Conservation (phyloP, 1,284 basidiomycete species). For the Moesziomyces sp. region DNA sequence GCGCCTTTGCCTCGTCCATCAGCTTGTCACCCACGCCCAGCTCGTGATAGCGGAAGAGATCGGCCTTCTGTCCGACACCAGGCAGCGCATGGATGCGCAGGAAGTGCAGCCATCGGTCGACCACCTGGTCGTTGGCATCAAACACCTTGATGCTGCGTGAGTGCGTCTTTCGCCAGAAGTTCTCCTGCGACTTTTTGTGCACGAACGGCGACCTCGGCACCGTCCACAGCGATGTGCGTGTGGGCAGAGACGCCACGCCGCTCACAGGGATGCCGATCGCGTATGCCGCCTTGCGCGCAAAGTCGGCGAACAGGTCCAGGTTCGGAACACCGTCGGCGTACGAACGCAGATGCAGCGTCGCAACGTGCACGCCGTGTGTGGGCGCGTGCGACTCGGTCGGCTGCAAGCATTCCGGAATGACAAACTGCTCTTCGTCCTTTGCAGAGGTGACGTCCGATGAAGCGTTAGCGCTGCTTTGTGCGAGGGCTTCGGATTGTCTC, state of each 20-base stretch:
- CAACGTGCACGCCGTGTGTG: conserved; percentile 82
- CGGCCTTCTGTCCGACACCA: conserved; percentile 86
- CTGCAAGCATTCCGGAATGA: conserved; percentile 35
- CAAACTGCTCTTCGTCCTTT: conserved; percentile 37
- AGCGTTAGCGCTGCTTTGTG: neutral
- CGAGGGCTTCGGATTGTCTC: neutral
- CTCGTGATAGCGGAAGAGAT: conserved; percentile 73
- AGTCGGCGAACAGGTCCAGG: conserved; percentile 84
- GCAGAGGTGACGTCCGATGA: neutral
- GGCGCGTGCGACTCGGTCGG: conserved; percentile 37
- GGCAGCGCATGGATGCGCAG: conserved; percentile 80
- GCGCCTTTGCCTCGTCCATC: conserved; percentile 42
- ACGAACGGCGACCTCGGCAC: conserved; percentile 87
- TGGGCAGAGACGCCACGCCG: conserved; percentile 78
- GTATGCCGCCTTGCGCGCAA: conserved; percentile 83
- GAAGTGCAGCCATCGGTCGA: conserved; percentile 86
- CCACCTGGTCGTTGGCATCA: conserved; percentile 82
- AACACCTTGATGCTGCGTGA: conserved; percentile 88
- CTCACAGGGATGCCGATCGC: conserved; percentile 85
- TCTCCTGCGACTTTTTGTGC: conserved; percentile 95
- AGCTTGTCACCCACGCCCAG: conserved; percentile 32
- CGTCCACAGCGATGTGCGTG: conserved; percentile 83
- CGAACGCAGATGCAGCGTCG: conserved; percentile 83
- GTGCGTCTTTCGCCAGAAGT: conserved; percentile 87
- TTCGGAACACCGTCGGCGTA: conserved; percentile 71